Evolutionary conservation across 225 moss, liverwort and hornwort genomes (phyloP), one percentile per base, ranked within the genome.

Genomic region (Polytrichum commune): DNA sequence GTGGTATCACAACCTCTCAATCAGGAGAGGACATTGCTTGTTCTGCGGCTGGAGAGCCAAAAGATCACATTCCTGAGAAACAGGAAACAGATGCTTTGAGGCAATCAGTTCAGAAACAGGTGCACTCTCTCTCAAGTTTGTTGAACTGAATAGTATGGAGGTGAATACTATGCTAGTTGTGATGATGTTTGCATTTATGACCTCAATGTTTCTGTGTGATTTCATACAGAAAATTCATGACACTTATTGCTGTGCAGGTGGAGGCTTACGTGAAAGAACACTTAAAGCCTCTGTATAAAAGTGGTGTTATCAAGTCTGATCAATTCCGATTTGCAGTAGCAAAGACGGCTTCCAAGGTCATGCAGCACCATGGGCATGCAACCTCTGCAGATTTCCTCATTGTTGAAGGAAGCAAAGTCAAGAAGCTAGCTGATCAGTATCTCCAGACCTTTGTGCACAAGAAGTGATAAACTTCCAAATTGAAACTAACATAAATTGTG

Each of bases 381-480:
- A 85, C 77, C 4, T 87, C 92, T 25, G 98, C 92, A 60, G 93
- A 95, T 69, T 98, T 98, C 79, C 79, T 98, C 70, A 95, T 95
- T 77, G 79, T 85, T 8, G 95, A 98, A 83, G 98, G 98, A 77
- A 95, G 85, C 64, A 98, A 95, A 82, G 98, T 98, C 54, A 95
- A 84, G 74, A 98, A 91, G 70, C 76, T 98, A 53, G 93, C 95
- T 61, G 95, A 98, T 76, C 91, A 98, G 70, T 98, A 95, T 80
- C 86, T 98, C 73, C 95, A 93, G 74, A 85, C 85, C 75, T 95
- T 79, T 68, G 69, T 76, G 9, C 88, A 90, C 60, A 83, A 86
- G 68, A 97, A 94, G 74, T 74, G 66, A 72, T 20, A 20, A 24
- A 58, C 9, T 22, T 58, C 24, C 46, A 46, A 8, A 58, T 7